Percentiles rank a stretch among this genome's conserved stretches.
These are phyloP conservation scores for Galeopsis tetrahit DNA, from an alignment of 257 asterid genomes.

Conservation along the genomic window DNA sequence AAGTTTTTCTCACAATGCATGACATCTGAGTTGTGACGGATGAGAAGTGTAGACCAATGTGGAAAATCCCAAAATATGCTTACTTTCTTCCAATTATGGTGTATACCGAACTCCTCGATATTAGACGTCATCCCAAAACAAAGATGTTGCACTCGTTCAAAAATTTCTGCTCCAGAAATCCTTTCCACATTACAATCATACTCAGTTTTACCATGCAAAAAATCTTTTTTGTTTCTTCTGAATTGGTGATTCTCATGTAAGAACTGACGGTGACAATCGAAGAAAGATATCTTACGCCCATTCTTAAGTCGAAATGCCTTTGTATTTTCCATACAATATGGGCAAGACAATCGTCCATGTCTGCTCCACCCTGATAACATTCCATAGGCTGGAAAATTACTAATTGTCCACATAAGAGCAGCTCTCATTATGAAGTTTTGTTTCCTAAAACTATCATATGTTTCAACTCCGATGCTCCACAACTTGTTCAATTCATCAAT, in stretches of 20 bases:
- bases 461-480: background rate
- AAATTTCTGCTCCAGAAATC: background rate
- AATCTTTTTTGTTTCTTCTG: too few species aligned
- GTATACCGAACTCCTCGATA: background rate
- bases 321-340: background rate
- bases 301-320: background rate
- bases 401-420: background rate
- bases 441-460: background rate
- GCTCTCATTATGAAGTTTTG: background rate
- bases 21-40: background rate
- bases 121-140: background rate
- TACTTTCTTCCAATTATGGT: background rate
- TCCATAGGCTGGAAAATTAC: background rate
- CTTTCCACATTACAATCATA: background rate
- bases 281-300: too few species aligned
- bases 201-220: background rate
- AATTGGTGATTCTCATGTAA: too few species aligned
- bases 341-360: background rate
- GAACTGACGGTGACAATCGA: too few species aligned
- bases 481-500: too few species aligned
- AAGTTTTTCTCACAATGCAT: slow-evolving; percentile 11
- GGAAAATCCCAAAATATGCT: background rate
- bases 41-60: background rate
- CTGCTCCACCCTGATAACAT: background rate
- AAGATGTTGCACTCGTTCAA: background rate